Evolutionary conservation across 2,329 filamentous ascomycete genomes (phyloP), one percentile per base, ranked within the genome.

Genomic region (Scolecobasidium constrictum): DNA sequence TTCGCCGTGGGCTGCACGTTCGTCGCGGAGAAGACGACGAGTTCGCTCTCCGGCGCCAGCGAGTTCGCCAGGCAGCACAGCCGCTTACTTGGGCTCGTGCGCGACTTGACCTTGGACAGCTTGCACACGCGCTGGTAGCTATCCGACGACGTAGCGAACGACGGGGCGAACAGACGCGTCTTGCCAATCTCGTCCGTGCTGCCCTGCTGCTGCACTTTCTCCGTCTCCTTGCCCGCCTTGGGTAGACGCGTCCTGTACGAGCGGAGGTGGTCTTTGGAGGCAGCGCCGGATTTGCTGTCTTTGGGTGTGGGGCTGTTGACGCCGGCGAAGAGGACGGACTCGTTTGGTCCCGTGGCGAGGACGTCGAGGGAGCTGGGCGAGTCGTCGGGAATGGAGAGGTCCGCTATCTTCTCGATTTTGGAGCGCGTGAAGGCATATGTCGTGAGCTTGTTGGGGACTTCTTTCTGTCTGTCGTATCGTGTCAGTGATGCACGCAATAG

Each of bases 381-480:
- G 63, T 96, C 90, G 65, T 95, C 88, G 56, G 88, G 78, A 38
- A 94, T 77, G 46, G 86, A 78, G 55, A 90, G 71, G 52, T 94
- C 84, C 49, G 79, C 76, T 17, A 73, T 67, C n/a, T 59, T 55
- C 50, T 81, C 67, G 48, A 78, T 72, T 39, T 86, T 66, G 38
- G 79, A 75, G 44, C 76, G 69, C 28, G 75, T 78, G n/a, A 80
- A 73, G 58, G 90, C 80, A 48, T 94, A 71, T 12, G 87, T 67
- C 21, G 77, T 80, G 81, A 45, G 22, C 19, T 33, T 15, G 38
- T 37, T 31, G 38, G 38, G 19, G 35, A 86, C 50, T 78, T 77
- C 22, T 48, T 35, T 35, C 21, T 36, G 43, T 38, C 83, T 79
- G 49, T 85, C n/a, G n/a, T n/a, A n/a, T n/a, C n/a, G n/a, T n/a